Percentiles rank a stretch among this genome's conserved stretches.
Evolutionary conservation across 805 yeast genomes (phyloP).

Genomic region (Metschnikowia amazonensis): DNA sequence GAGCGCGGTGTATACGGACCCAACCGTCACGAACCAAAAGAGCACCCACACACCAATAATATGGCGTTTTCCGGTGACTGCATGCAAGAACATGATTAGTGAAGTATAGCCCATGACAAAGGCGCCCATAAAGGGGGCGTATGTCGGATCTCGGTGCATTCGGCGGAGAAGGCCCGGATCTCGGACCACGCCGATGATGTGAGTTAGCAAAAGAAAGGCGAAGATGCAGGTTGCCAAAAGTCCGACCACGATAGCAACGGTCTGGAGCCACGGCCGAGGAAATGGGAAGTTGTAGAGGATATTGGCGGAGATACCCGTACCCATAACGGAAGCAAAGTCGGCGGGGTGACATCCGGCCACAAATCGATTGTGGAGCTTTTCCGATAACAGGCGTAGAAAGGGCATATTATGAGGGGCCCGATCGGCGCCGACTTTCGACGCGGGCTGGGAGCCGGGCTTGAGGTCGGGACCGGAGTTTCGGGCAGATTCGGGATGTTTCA

Average conservation of each 20-base stretch:
- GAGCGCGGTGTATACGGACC: slow-evolving; percentile 60
- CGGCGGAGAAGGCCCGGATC: slow-evolving; percentile 23
- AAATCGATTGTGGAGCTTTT: slow-evolving; percentile 12
- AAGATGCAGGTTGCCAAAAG: slow-evolving; percentile 51
- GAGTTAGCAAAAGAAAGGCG: slow-evolving; percentile 39
- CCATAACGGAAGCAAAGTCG: slow-evolving; percentile 80
- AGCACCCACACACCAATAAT: slow-evolving; percentile 51
- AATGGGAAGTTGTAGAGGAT: slow-evolving; percentile 66
- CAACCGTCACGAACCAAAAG: slow-evolving; percentile 68
- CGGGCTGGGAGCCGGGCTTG: no score
- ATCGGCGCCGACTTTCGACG: no score
- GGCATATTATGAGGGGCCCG: no score
- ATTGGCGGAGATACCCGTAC: slow-evolving; percentile 68
- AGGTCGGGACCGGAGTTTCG: no score
- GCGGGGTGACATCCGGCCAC: slow-evolving; percentile 40
- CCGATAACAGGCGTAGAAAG: not conserved
- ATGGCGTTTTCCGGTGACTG: slow-evolving; percentile 42
- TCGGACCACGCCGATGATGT: slow-evolving; percentile 37
- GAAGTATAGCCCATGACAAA: slow-evolving; percentile 77
- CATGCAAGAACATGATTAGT: slow-evolving; percentile 53
- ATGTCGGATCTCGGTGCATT: slow-evolving; percentile 32
- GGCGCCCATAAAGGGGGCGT: slow-evolving; percentile 70
- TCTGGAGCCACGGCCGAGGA: slow-evolving; percentile 52
- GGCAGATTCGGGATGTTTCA: not conserved
- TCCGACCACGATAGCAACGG: slow-evolving; percentile 61